phyloP scores from a whole-genome alignment of 371 early-diverging fungal genomes.

The Mortierella sp. region DNA sequence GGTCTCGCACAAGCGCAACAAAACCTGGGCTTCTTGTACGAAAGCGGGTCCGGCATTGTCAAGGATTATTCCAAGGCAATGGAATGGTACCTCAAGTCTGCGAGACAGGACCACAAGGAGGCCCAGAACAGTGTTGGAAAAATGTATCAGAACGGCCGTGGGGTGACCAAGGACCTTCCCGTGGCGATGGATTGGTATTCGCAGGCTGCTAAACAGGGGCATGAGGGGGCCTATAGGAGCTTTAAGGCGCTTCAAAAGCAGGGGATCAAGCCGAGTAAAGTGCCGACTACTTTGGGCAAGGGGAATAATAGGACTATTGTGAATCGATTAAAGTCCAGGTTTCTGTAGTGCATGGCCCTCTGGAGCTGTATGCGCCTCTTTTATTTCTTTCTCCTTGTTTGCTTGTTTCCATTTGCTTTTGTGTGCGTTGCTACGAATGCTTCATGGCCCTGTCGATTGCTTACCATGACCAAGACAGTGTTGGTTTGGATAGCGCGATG shows the following conservation, averaged over 20 bases:
- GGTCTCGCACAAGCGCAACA: constrained; percentile 44
- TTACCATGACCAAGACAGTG: no score
- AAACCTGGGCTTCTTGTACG: constrained; percentile 61
- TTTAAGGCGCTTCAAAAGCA: not conserved
- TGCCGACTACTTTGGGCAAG: no score
- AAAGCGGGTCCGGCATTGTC: constrained; percentile 62
- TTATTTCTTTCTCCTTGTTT: not conserved
- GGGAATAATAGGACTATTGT: not conserved
- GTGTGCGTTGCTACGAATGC: no score
- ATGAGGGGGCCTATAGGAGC: not conserved
- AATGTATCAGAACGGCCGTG: constrained; percentile 80
- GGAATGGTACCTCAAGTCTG: constrained; percentile 61
- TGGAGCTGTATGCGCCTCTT: not conserved
- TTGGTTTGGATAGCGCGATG: no score
- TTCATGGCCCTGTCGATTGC: no score
- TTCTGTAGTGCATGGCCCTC: no score
- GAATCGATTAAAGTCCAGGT: no score
- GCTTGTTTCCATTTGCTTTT: not conserved
- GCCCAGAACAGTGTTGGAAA: constrained; percentile 81
- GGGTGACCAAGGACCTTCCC: constrained; percentile 60
- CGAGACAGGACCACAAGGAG: constrained; percentile 57
- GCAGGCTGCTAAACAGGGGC: constrained; percentile 16
- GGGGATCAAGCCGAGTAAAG: not conserved
- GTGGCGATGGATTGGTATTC: no score
- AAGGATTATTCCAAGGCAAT: constrained; percentile 59